Evolutionary conservation across 139 green algal genomes (phyloP), one percentile per base, ranked within the genome.

Genomic region (Chlorella sp.): DNA sequence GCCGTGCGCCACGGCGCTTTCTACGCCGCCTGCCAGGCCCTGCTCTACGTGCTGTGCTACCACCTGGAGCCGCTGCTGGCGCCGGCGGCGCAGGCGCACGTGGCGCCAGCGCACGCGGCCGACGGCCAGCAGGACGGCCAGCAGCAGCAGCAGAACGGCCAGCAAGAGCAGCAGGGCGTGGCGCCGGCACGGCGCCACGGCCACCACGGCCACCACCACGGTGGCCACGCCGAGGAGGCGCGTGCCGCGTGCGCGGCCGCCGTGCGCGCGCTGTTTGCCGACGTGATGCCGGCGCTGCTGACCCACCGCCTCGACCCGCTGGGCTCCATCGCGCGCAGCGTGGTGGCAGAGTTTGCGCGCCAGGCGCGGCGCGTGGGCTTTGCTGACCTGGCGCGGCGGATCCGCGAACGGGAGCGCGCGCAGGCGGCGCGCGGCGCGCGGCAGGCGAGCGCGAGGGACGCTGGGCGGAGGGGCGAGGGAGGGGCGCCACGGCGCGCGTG

Each of bases 41-140:
- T 95, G 55, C 80, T 98, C 66, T 98, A 98, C 77, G 83, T 93
- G 38, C 82, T 97, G 53, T 98, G 94, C 84, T 98, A 96, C 81
- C 93, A 95, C 62, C 82, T 97, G 81, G 74, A 91, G 56, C 62
- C 81, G 15, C 74, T 97, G 40, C 53, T 91, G 29, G n/a, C n/a
- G n/a, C n/a, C n/a, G n/a, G n/a, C n/a, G n/a, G n/a, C n/a, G n/a
- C n/a, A n/a, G n/a, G n/a, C n/a, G n/a, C n/a, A n/a, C n/a, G n/a
- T n/a, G n/a, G n/a, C n/a, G n/a, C n/a, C n/a, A n/a, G n/a, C n/a
- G n/a, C n/a, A n/a, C n/a, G n/a, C 83, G 73, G 50, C 67, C 76
- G 42, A 64, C 61, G n/a, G 19, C n/a, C 17, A 53, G 2, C 65
- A 72, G 53, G 65, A 58, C 19, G 58, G 31, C 27, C 67, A 77